These are phyloP conservation scores for Castanea sativa DNA, from an alignment of 306 rosid genomes.

Conservation along the genomic window DNA sequence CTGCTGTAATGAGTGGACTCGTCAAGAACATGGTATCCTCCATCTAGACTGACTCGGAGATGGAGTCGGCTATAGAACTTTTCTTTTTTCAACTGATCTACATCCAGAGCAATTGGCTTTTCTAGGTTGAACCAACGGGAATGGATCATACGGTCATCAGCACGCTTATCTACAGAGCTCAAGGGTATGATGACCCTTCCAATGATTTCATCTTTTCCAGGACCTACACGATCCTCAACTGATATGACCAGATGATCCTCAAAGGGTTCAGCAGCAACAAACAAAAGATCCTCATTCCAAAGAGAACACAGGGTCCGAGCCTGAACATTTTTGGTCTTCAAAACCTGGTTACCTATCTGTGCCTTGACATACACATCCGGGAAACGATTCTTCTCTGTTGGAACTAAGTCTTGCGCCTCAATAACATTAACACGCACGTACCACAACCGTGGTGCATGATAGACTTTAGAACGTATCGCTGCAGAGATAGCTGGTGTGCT, in stretches of 20 bases:
- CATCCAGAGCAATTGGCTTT: slow-evolving; percentile 40
- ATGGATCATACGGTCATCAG: slow-evolving; percentile 39
- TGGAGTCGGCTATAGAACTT: slow-evolving; percentile 50
- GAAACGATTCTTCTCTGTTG: slow-evolving; percentile 39
- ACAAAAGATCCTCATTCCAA: slow-evolving; percentile 48
- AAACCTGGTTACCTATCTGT: slow-evolving; percentile 46
- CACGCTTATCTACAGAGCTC: slow-evolving; percentile 31
- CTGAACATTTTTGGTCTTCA: slow-evolving; percentile 42
- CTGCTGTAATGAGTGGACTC: slow-evolving; percentile 56
- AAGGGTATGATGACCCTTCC: slow-evolving; percentile 38
- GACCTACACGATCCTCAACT: slow-evolving; percentile 45
- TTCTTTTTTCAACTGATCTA: slow-evolving; percentile 41
- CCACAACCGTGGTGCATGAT: slow-evolving; percentile 73
- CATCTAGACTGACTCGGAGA: slow-evolving; percentile 53
- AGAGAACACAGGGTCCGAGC: slow-evolving; percentile 39
- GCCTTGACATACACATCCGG: slow-evolving; percentile 45
- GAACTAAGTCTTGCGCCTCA: slow-evolving; percentile 48
- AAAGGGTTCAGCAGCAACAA: slow-evolving; percentile 51
- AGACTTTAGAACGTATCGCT: slow-evolving; percentile 55
- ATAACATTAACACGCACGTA: slow-evolving; percentile 62
- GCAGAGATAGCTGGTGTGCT: slow-evolving; percentile 43
- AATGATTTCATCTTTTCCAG: slow-evolving; percentile 45
- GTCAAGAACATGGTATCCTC: slow-evolving; percentile 62
- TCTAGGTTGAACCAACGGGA: slow-evolving; percentile 48
- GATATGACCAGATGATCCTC: slow-evolving; percentile 45